Base-by-base conservation (phyloP, 352 stramenopile genomes). In the Pelagophyceae sp. region DNA sequence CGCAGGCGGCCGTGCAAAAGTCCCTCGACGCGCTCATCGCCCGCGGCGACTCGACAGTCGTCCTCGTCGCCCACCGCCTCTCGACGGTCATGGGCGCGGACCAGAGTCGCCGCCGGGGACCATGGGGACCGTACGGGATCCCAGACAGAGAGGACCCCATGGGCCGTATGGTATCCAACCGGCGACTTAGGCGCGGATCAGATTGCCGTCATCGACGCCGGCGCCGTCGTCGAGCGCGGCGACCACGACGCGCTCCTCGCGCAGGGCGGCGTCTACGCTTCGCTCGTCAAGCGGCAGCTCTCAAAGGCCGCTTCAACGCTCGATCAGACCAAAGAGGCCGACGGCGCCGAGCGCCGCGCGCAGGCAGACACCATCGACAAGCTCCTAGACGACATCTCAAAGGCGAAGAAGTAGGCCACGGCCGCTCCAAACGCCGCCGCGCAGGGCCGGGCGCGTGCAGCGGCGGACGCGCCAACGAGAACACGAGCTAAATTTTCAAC, bases 1-100 rank as follows among this genome's bases (percentile, higher is more conserved):
- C 58, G 33, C 80, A 83, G 78, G 60, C 69, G 15, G 75, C 77
- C 27, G 82, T 88, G 58, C 78, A 84, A 76, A 35, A 75, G 38
- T 82, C 83, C 27, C 76, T 88, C 25, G 78, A 86, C 61, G 61
- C 76, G 29, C 80, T 85, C 11, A 54, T 83, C 31, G 35, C 29
- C 15, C 32, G 75, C 33, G 72, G 79, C 35, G 79, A 72, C 77
- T 74, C 81, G 61, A 77, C 79, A 3, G 83, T 90, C 65, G 87
- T 92, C 67, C 78, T 94, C 60, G 91, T 93, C 38, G 88, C 88
- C 19, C 88, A 91, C 78, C 85, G 89, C 50, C 76, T 92, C 72
- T 90, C 85, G 0, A 93, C 87, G 0, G 88, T 93, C 35, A 82
- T 82, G 6, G 88, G 91, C 51, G 87, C 86, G 0, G n/a, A n/a